These are phyloP conservation scores for Nemania sp. DNA, from an alignment of 2,329 filamentous ascomycete genomes.

Conservation along the genomic window DNA sequence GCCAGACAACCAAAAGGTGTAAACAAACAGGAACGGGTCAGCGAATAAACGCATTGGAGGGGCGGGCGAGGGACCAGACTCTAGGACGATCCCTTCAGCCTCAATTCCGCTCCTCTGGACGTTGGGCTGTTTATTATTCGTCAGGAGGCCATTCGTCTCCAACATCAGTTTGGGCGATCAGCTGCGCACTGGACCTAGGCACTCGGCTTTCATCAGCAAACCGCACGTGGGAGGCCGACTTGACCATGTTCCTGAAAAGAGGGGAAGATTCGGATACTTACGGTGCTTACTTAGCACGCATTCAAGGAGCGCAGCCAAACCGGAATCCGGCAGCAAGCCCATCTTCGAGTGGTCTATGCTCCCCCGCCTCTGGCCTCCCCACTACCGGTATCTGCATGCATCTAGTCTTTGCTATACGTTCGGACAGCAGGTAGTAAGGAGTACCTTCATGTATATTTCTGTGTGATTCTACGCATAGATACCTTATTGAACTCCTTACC, in stretches of 20 bases:
- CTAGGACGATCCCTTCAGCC: slow-evolving; percentile 26
- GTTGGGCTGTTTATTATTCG: slow-evolving; percentile 12
- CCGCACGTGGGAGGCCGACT: slow-evolving; percentile 17
- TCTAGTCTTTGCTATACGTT: no score
- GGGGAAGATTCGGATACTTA: slow-evolving; percentile 13
- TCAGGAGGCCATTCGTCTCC: slow-evolving; percentile 8
- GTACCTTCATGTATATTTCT: no score
- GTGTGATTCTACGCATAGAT: no score
- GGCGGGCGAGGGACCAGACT: background rate
- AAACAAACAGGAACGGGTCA: slow-evolving; percentile 12
- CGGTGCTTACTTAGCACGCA: no score
- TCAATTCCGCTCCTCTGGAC: slow-evolving; percentile 20
- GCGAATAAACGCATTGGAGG: slow-evolving; percentile 12
- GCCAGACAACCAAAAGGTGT: slow-evolving; percentile 1
- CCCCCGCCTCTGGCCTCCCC: no score
- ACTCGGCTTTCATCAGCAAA: slow-evolving; percentile 6
- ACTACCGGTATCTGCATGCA: no score
- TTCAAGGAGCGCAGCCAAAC: no score
- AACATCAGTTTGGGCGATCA: background rate
- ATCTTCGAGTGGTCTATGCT: no score
- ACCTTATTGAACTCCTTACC: no score
- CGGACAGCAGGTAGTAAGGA: no score
- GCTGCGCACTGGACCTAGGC: no score
- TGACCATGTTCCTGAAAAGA: slow-evolving; percentile 20
- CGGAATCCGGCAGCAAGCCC: no score